A percentile compares a stretch with the other conserved stretches of the same genome.
These are phyloP conservation scores for Ichthyophthirius multifiliis DNA, from an alignment of 169 alveolate genomes.

Conservation along the genomic window DNA sequence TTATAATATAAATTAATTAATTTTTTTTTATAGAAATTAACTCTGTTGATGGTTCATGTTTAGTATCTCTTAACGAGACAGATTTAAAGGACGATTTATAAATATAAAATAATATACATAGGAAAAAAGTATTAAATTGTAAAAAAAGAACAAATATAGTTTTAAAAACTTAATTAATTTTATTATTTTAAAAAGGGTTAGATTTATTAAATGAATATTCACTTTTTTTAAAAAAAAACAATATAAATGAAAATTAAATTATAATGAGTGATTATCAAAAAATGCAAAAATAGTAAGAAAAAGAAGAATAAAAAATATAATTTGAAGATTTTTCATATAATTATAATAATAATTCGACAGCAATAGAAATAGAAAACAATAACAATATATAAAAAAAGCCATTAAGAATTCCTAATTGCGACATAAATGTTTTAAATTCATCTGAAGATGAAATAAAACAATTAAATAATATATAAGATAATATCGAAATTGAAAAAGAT, in stretches of 20 bases:
- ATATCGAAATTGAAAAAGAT: not conserved
- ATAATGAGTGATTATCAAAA: too few species aligned
- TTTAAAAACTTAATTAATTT: not conserved
- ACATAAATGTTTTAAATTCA: not conserved
- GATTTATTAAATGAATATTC: too few species aligned
- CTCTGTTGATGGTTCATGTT: constrained; percentile 44
- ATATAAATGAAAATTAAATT: too few species aligned
- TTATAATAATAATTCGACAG: too few species aligned
- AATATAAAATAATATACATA: constrained; percentile 12
- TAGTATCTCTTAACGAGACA: constrained; percentile 12
- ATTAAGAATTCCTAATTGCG: not conserved
- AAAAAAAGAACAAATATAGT: too few species aligned
- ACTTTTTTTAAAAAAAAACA: too few species aligned
- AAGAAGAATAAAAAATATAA: too few species aligned
- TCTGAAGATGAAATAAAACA: not conserved
- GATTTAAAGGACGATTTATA: constrained; percentile 23
- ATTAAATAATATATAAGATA: not conserved
- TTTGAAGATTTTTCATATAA: too few species aligned
- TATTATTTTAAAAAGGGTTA: not conserved
- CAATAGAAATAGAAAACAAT: too few species aligned
- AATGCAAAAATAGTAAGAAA: too few species aligned
- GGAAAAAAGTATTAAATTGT: constrained; percentile 42
- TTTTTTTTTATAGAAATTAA: not conserved
- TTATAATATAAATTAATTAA: not conserved
- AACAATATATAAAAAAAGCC: too few species aligned